Base-by-base conservation (phyloP, 108 stramenopile species). In the Pseudonitzschia pungens region DNA sequence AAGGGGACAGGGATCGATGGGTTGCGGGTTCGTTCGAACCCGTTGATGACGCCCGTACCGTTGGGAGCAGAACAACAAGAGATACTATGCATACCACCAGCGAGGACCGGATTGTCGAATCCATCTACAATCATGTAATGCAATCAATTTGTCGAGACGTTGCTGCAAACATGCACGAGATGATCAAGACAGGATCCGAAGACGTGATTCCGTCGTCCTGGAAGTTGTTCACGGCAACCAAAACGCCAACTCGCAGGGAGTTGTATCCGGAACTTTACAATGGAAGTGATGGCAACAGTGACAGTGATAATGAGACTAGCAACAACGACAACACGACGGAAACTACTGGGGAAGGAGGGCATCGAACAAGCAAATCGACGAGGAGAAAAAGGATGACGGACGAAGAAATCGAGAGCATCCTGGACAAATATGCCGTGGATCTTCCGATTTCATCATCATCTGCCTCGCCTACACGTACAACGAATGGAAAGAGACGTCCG, bases 151-250 rank as follows among this genome's bases (percentile, higher is more conserved):
- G 70, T 21, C 57, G 56, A 9, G 74, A 69, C 42, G 63, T 68
- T 24, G 71, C 76, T 2, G 9, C 52, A 27, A 74, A 77, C 45
- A 66, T 76, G 53, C 81, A 81, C 64, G 56, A 73, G 42, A n/a
- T 76, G 45, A 73, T 81, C 52, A 81, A 81, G 57, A 81, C 80
- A 5, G 80, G 80, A 52, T 20, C 26, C 4, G 32, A 64, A 12
- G 66, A 48, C 22, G 66, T 41, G 22, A 16, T 67, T 40, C 66
- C 45, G 33, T 67, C 80, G 11, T 26, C 74, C 10, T 71, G 69
- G 33, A 63, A 71, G 12, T 63, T 75, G 36, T 50, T 42, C 21
- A 54, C 60, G 40, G 66, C 26, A 48, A 67, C 45, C 11, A 15
- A 29, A 22, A 20, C n/a, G 12, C 55, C 53, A 0, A 55, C 52